Base-by-base conservation (phyloP, 2,329 filamentous ascomycete species). In the Chaetomium globosum region DNA sequence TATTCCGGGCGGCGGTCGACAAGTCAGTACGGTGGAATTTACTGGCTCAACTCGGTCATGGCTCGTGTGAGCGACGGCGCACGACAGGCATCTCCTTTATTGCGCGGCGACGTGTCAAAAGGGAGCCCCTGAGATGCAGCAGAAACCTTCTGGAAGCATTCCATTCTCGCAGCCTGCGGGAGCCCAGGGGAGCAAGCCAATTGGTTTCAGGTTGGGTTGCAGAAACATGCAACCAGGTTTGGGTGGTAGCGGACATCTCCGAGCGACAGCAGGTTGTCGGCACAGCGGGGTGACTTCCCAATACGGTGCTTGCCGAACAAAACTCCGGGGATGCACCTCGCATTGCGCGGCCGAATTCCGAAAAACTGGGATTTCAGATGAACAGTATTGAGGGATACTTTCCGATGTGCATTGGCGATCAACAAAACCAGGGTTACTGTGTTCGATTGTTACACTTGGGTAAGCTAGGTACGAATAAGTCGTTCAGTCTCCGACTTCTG, bases 71-170 rank as follows among this genome's bases (percentile, higher is more conserved):
- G 46, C 19, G n/a, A 23, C n/a, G 21, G 19, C 19, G 21, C 19
- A 48, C 46, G 46, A 48, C 46, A 48, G 46, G n/a, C 53, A 54
- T 31, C 52, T 13, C 59, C 56, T 59, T 58, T 48, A 21, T 46
- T 49, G 23, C 39, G 31, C 8, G 16, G 26, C 28, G 26, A 43
- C 39, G 16, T 33, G 10, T 36, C 30, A 58, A 52, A 39, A 31
- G 33, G 33, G 23, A 8, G 23, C 51, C 51, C 23, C 52, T 30
- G 52, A 48, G 52, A 48, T 58, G 63, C 64, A 31, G 33, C 48
- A 57, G 67, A 68, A 66, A 23, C 21, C 58, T 69, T 69, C 67
- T 66, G 39, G 67, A 69, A 69, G 58, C 21, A 36, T 67, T 62
- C 65, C 54, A 51, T 53, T 49, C 39, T 43, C 39, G 16, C 39